Base-by-base conservation (phyloP, 1,284 basidiomycete genomes). In the Leccinum fallax region DNA sequence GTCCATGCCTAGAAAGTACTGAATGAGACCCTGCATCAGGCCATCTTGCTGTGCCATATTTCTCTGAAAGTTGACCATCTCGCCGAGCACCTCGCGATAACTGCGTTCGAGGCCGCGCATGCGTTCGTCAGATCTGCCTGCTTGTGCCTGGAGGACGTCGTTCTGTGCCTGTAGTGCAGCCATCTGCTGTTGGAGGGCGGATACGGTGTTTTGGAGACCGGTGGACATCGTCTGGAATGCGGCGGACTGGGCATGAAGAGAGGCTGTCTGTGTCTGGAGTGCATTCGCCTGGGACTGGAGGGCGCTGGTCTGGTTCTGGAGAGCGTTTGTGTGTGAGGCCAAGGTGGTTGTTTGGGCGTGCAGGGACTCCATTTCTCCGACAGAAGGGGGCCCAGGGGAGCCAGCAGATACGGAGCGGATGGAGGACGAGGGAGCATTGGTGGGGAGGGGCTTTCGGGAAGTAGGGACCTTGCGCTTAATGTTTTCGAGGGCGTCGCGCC, bases 391-490 rank as follows among this genome's bases (percentile, higher is more conserved):
- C 0, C 69, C 72, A 2, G 74, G 73, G 0, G 73, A 76, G 2
- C 72, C 72, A 0, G 71, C 61, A 2, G 74, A 75, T 30, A 26
- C 57, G 1, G 73, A 63, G 8, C 67, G 75, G 74, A 63, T 71
- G 83, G 86, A 61, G 21, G 67, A 67, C 40, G 66, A 65, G 60
- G 74, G 65, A 61, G 68, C 48, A 67, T 65, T 67, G 16, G 63
- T 61, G 6, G 67, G 58, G 10, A 28, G 52, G 7, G 78, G 73
- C 77, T 89, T 91, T 63, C 88, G 86, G 59, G 86, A 84, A 11
- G 86, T 83, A 46, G 94, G 93, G 15, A 93, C 90, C 78, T 97
- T 97, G 67, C 95, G 90, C 78, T 95, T 95, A 79, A 98, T 97
- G 70, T 94, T 93, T 74, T 98, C 95, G 56, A 98, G 86, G 15